Evolutionary conservation across 441 rosid genomes (phyloP).

Genomic region (Hura crepitans): DNA sequence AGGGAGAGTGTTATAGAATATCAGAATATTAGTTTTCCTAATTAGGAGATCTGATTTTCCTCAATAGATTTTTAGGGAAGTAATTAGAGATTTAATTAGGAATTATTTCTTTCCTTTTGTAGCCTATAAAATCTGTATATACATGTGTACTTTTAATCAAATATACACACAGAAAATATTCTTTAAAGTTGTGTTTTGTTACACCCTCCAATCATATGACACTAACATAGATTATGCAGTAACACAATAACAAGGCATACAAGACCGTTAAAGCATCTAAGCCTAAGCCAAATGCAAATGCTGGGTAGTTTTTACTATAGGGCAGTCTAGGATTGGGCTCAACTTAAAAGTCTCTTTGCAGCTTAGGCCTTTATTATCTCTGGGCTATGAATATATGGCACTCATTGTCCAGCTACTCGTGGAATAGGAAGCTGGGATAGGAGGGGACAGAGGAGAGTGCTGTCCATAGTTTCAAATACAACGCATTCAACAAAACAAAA

Average conservation of each 20-base stretch:
- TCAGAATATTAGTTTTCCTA: too few species aligned
- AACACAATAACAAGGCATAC: background rate
- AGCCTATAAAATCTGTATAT: too few species aligned
- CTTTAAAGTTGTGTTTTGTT: too few species aligned
- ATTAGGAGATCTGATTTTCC: too few species aligned
- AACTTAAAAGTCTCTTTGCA: too few species aligned
- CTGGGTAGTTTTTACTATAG: background rate
- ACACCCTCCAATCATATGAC: background rate
- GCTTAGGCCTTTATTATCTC: background rate
- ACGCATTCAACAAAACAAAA: background rate
- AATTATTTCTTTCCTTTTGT: too few species aligned
- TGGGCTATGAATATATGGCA: background rate
- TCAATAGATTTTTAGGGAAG: too few species aligned
- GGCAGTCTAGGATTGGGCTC: background rate
- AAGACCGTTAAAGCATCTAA: too few species aligned
- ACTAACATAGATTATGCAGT: background rate
- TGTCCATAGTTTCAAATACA: background rate
- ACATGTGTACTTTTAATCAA: too few species aligned
- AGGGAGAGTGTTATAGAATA: too few species aligned
- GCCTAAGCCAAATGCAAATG: background rate
- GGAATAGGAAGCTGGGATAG: background rate
- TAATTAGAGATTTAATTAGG: too few species aligned
- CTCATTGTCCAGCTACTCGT: background rate
- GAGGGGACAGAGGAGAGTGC: background rate
- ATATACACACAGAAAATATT: too few species aligned